These are phyloP conservation scores for Tolypocladium paradoxum DNA, from an alignment of 2,329 filamentous ascomycete species.

Conservation along the genomic window DNA sequence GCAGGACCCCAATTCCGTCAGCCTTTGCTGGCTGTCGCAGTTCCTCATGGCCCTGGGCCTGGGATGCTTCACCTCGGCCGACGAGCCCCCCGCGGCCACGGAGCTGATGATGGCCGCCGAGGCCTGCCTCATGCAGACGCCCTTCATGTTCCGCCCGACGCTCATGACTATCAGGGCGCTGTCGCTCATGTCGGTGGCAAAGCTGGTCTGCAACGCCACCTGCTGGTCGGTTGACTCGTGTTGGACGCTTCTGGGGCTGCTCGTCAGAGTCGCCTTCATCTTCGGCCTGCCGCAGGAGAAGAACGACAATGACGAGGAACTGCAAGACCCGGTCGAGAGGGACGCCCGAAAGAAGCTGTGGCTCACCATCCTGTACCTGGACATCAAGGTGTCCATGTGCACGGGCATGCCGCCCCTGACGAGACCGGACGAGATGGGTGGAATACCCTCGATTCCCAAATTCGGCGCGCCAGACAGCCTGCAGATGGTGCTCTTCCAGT, in stretches of 20 bases:
- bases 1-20: conserved; percentile 16
- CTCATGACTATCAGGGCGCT: conserved; percentile 19
- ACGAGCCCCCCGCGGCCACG: conserved; percentile 19
- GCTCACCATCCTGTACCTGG: conserved; percentile 24
- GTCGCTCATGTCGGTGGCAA: conserved; percentile 23
- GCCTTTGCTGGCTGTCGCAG: conserved; percentile 21
- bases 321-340: conserved; percentile 13
- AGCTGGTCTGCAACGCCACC: conserved; percentile 24
- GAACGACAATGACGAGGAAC: conserved; percentile 12
- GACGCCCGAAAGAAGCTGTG: conserved; percentile 19
- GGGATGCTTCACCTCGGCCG: conserved; percentile 19
- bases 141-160: conserved; percentile 25
- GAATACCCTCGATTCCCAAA: conserved; percentile 13
- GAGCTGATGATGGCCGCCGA: conserved; percentile 26
- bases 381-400: conserved; percentile 23
- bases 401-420: conserved; percentile 24
- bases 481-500: conserved; percentile 20
- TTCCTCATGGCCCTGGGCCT: conserved; percentile 25
- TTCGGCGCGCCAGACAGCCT: conserved; percentile 17
- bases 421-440: conserved; percentile 18
- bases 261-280: conserved; percentile 23
- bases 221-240: conserved; percentile 26
- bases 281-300: conserved; percentile 22
- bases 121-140: conserved; percentile 25
- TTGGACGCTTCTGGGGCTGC: conserved; percentile 22